phyloP scores from a whole-genome alignment of 2,329 filamentous ascomycete species.

The Colletotrichum musae region DNA sequence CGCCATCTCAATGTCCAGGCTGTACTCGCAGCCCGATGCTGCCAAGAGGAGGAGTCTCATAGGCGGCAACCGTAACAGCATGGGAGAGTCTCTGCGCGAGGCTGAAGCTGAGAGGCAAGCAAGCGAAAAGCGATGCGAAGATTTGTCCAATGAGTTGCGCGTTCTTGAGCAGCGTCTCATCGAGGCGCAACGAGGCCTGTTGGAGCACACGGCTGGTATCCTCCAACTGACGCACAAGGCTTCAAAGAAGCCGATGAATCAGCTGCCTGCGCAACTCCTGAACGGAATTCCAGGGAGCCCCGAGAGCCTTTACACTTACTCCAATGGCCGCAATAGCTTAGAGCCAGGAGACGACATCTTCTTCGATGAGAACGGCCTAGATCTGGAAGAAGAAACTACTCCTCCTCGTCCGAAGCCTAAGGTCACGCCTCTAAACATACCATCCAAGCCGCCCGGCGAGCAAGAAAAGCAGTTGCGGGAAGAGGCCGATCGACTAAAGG shows the following conservation, averaged over 20 bases:
- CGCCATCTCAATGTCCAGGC: constrained; percentile 84
- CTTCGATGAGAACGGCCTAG: constrained; percentile 83
- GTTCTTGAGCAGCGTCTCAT: constrained; percentile 83
- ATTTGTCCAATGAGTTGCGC: constrained; percentile 85
- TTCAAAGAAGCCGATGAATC: constrained; percentile 67
- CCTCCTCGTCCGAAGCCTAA: constrained; percentile 52
- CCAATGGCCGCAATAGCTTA: constrained; percentile 72
- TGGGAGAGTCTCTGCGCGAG: constrained; percentile 66
- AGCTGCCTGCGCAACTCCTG: constrained; percentile 51
- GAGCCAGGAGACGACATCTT: constrained; percentile 71
- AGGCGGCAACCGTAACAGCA: constrained; percentile 62
- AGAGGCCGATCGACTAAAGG: constrained; percentile 63
- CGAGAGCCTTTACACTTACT: constrained; percentile 81
- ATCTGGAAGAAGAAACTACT: constrained; percentile 61
- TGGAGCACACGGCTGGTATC: constrained; percentile 94
- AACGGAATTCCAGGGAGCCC: constrained; percentile 80
- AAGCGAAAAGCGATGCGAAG: constrained; percentile 87
- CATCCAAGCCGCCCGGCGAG: constrained; percentile 70
- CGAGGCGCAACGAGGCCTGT: constrained; percentile 80
- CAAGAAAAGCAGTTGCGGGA: constrained; percentile 66
- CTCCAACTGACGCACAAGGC: constrained; percentile 90
- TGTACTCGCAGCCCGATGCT: constrained; percentile 75
- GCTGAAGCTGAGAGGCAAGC: constrained; percentile 82
- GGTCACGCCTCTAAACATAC: constrained; percentile 68
- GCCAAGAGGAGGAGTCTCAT: constrained; percentile 65